Base-by-base conservation (phyloP, 345 rosid genomes). In the Lepidium aucheri region DNA sequence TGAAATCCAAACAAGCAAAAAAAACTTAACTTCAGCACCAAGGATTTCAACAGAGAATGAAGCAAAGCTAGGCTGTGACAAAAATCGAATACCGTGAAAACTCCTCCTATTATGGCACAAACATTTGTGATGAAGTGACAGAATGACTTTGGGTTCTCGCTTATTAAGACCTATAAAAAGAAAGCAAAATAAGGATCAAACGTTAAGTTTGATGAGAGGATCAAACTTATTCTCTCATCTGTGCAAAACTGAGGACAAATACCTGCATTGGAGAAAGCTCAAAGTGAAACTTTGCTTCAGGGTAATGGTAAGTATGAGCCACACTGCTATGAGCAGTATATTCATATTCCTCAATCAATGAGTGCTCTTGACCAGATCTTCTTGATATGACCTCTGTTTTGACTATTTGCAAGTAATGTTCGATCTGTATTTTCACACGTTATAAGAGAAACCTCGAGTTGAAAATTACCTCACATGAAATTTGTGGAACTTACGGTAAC, bases 201-300 rank as follows among this genome's bases (percentile, higher is more conserved):
- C 15, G 13, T n/a, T 41, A 22, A 5, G 11, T 12, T 16, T 30
- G 17, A 20, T 20, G 43, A 11, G 28, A 14, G 51, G 60, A 41
- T 10, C n/a, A n/a, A 28, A 4, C 32, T 51, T 28, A 28, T 28
- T 16, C 30, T 55, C 11, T 55, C 32, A 11, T 36, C 11, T 18
- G 32, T 13, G 32, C 3, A 56, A 26, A 12, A 16, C 38, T 36
- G 33, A 7, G 9, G 47, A 44, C 41, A 52, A 45, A 24, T 42
- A 91, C 99, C 97, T 95, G 97, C 99, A 95, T 91, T 20, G 99
- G 99, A 40, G 97, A 91, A 71, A 85, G 95, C 85, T 91, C 95
- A 47, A 85, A 83, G 79, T 83, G 97, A 73, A 95, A 95, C 65
- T 89, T 91, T 28, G 86, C 84, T 8, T 74, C 91, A 1, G 99